These are phyloP conservation scores for Odonthalia washingtoniensis DNA, from an alignment of 31 red algal genomes.

Conservation along the genomic window DNA sequence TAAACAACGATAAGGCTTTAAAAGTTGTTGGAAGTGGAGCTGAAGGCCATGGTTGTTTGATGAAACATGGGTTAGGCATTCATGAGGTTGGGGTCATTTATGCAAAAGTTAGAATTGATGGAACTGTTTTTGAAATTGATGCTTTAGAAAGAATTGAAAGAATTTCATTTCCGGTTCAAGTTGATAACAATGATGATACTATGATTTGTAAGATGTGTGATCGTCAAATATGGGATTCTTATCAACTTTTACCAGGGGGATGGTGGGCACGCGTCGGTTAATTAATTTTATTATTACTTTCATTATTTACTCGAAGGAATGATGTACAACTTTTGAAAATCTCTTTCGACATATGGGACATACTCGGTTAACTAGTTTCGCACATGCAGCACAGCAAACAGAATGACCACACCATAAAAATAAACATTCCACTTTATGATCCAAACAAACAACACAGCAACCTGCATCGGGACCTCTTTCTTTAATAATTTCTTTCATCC, in stretches of 20 bases:
- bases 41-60: neutral
- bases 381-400: constrained; percentile 64
- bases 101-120: constrained; percentile 23
- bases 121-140: constrained; percentile 57
- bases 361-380: constrained; percentile 31
- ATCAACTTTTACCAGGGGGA: constrained; percentile 63
- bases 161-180: constrained; percentile 20
- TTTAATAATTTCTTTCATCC: constrained; percentile 12
- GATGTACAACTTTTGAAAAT: too few relatives aligned
- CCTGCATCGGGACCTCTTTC: constrained; percentile 45
- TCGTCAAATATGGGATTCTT: constrained; percentile 54
- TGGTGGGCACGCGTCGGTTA: constrained; percentile 67
- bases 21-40: neutral
- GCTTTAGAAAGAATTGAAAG: constrained; percentile 51
- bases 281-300: too few relatives aligned
- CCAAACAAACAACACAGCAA: constrained; percentile 72
- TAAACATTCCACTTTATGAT: constrained; percentile 24
- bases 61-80: neutral
- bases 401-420: constrained; percentile 79
- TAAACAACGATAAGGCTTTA: too few relatives aligned
- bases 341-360: constrained; percentile 69
- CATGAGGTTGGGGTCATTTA: constrained; percentile 44
- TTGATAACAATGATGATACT: constrained; percentile 9
- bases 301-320: too few relatives aligned
- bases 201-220: constrained; percentile 13